These are phyloP conservation scores for Oryza rufipogon DNA, from an alignment of 176 grass and related monocot species.

Conservation along the genomic window DNA sequence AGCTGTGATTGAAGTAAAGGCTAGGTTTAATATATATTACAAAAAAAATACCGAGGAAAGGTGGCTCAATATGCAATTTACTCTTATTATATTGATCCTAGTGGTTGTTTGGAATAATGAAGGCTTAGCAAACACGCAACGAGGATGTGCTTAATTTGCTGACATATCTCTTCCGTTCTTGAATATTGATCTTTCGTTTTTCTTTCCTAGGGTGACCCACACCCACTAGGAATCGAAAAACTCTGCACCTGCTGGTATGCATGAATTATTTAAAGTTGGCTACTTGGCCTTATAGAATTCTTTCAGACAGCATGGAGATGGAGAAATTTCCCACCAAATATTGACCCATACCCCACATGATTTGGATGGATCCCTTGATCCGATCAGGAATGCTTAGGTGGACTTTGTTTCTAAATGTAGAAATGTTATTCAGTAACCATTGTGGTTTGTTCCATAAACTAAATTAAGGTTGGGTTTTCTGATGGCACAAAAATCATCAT, in stretches of 20 bases:
- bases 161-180: neutral
- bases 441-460: no score
- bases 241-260: neutral
- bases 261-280: neutral
- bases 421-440: no score
- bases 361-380: neutral
- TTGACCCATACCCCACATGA: neutral
- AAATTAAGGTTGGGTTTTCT: no score
- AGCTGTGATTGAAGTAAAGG: no score
- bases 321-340: neutral
- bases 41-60: no score
- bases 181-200: neutral
- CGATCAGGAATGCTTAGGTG: neutral
- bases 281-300: neutral
- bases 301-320: no score
- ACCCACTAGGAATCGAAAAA: neutral
- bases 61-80: no score
- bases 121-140: no score
- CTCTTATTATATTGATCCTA: no score
- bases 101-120: no score
- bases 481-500: no score
- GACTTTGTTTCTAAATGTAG: neutral
- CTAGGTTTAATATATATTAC: no score
- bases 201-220: neutral
- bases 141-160: neutral